phyloP scores from a whole-genome alignment of 331 rosid genomes.

The Malus hybrid region DNA sequence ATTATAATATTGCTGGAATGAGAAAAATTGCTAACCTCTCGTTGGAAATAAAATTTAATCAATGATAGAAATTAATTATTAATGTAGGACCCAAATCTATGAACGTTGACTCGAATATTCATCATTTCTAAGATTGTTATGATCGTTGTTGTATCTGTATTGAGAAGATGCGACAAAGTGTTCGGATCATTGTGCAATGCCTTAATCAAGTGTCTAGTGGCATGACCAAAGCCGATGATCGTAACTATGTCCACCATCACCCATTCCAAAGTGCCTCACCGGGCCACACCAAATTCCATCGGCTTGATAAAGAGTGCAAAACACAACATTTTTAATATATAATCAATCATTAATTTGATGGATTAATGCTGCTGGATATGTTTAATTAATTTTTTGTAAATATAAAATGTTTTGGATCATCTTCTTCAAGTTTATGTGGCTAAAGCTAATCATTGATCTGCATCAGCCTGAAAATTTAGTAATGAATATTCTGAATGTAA shows the following conservation, averaged over 20 bases:
- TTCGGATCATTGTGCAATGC: no score
- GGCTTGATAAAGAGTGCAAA: background rate
- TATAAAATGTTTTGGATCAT: background rate
- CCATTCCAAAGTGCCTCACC: constrained; percentile 1
- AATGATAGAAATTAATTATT: background rate
- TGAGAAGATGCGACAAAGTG: no score
- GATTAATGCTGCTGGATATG: background rate
- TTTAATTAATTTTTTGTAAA: background rate
- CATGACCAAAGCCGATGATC: no score
- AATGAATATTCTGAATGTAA: constrained; percentile 26
- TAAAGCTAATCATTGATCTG: constrained; percentile 21
- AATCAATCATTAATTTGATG: constrained; percentile 13
- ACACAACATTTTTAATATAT: constrained; percentile 3
- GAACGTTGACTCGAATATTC: background rate
- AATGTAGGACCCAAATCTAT: constrained; percentile 14
- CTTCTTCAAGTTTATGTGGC: constrained; percentile 13
- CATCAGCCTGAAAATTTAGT: constrained; percentile 33
- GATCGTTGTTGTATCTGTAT: background rate
- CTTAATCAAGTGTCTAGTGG: background rate
- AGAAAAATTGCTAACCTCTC: background rate
- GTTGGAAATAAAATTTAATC: background rate
- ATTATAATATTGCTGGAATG: background rate
- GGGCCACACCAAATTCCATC: constrained; percentile 9
- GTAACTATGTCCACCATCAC: background rate
- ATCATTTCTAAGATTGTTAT: background rate